Base-by-base conservation (phyloP, 2,329 filamentous ascomycete species). In the Plectosphaerella cucumerina region DNA sequence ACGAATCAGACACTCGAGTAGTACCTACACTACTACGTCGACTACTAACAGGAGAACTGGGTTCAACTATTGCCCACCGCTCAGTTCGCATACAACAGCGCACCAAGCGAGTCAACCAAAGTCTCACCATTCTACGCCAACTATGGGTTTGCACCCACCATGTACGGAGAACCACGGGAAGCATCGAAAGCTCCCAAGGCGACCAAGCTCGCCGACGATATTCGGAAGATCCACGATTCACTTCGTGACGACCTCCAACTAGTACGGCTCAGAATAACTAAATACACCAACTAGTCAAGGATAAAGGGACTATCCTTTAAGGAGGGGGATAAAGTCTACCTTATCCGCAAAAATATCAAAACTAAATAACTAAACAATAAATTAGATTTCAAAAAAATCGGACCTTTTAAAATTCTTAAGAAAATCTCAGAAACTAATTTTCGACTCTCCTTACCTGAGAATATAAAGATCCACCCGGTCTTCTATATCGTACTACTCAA, bases 11-110 rank as follows among this genome's bases (percentile, higher is more conserved):
- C 44, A 35, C 23, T 42, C n/a, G 44, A 49, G 34, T 37, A 46
- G 34, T 53, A 58, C 20, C 23, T 51, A 43, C 34, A 34, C 31
- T 31, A 6, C 11, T 48, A 42, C 44, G 46, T 52, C 46, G 47
- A 43, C 39, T 47, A 44, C 18, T 22, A 44, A 45, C 18, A 41
- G 47, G 42, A 45, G 17, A 52, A 49, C 31, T n/a, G n/a, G n/a
- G n/a, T n/a, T n/a, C n/a, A n/a, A n/a, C n/a, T n/a, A n/a, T n/a
- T n/a, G n/a, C n/a, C n/a, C n/a, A n/a, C n/a, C n/a, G n/a, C n/a
- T n/a, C n/a, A n/a, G n/a, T n/a, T n/a, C n/a, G n/a, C n/a, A n/a
- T n/a, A n/a, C n/a, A n/a, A n/a, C n/a, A n/a, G n/a, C n/a, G n/a
- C n/a, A n/a, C n/a, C n/a, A n/a, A n/a, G n/a, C n/a, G n/a, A n/a